phyloP scores from a whole-genome alignment of 345 rosid genomes.

The Citrus inodora region DNA sequence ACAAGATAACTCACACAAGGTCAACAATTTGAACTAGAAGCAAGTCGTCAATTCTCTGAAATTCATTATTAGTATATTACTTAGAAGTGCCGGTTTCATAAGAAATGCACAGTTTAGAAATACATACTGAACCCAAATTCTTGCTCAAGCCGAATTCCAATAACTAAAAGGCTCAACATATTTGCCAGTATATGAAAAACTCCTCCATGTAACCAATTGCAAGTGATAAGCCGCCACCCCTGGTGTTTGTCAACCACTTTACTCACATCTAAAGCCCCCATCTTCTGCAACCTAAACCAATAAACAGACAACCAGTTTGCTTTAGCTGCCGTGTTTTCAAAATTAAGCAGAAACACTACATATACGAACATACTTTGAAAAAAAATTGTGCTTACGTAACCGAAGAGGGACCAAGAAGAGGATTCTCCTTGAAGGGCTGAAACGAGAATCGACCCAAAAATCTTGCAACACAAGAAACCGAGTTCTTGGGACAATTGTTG shows the following conservation, averaged over 20 bases:
- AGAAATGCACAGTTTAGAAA: neutral
- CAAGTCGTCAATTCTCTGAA: neutral
- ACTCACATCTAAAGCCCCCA: slow-evolving; percentile 70
- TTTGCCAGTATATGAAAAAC: slow-evolving; percentile 80
- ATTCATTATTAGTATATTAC: neutral
- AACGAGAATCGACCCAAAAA: slow-evolving; percentile 88
- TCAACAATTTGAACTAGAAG: neutral
- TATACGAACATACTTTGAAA: neutral
- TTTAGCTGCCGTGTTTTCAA: neutral
- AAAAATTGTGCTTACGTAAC: slow-evolving; percentile 43
- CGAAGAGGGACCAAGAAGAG: slow-evolving; percentile 93
- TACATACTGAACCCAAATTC: slow-evolving; percentile 89
- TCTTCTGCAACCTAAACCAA: slow-evolving; percentile 53
- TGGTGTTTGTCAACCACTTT: slow-evolving; percentile 62
- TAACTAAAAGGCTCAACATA: slow-evolving; percentile 80
- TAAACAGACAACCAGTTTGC: neutral
- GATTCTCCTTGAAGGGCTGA: slow-evolving; percentile 84
- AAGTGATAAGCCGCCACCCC: slow-evolving; percentile 83
- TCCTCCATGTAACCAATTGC: slow-evolving; percentile 93
- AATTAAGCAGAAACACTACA: neutral
- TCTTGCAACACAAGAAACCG: slow-evolving; percentile 58
- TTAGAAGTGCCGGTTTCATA: neutral
- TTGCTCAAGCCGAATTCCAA: slow-evolving; percentile 83
- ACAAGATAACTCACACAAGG: neutral
- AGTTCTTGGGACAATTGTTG: slow-evolving; percentile 78